These are phyloP conservation scores for Barnettozyma botsteinii DNA, from an alignment of 805 yeast species.

Conservation along the genomic window DNA sequence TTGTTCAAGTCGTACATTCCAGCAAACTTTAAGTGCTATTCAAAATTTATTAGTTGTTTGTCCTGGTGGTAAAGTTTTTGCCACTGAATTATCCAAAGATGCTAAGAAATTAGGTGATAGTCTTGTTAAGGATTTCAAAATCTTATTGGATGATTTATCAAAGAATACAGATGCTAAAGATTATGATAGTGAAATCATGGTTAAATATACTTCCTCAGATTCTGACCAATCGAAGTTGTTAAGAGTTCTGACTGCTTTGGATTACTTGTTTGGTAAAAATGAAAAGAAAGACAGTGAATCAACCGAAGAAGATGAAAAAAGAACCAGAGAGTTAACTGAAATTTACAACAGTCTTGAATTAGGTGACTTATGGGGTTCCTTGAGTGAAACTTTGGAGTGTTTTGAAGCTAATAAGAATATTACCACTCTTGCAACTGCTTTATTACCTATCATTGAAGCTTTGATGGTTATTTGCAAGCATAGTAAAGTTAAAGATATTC, in stretches of 20 bases:
- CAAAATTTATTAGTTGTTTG: constrained; percentile 62
- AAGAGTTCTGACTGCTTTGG: constrained; percentile 81
- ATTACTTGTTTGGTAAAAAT: constrained; percentile 54
- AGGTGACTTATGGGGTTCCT: constrained; percentile 79
- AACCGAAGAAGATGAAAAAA: constrained; percentile 23
- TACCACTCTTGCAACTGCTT: constrained; percentile 66
- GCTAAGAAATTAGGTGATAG: constrained; percentile 53
- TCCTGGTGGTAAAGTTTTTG: constrained; percentile 58
- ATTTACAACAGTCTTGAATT: constrained; percentile 65
- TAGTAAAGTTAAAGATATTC: constrained; percentile 55
- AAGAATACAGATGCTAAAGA: constrained; percentile 35
- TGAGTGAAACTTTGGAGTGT: constrained; percentile 63
- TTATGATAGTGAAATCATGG: constrained; percentile 48
- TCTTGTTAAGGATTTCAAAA: constrained; percentile 8
- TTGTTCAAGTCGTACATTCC: constrained; percentile 79
- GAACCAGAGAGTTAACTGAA: constrained; percentile 41
- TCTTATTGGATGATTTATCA: constrained; percentile 41
- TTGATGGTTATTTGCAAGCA: constrained; percentile 96
- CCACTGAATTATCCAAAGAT: constrained; percentile 56
- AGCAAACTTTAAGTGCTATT: constrained; percentile 76
- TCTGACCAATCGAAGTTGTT: constrained; percentile 88
- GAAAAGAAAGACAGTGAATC: constrained; percentile 16
- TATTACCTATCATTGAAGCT: constrained; percentile 84
- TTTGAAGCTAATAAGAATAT: constrained; percentile 54
- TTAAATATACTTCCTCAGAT: constrained; percentile 68